Conservation (phyloP, 805 yeast species). For the Candida cerambycidarum region DNA sequence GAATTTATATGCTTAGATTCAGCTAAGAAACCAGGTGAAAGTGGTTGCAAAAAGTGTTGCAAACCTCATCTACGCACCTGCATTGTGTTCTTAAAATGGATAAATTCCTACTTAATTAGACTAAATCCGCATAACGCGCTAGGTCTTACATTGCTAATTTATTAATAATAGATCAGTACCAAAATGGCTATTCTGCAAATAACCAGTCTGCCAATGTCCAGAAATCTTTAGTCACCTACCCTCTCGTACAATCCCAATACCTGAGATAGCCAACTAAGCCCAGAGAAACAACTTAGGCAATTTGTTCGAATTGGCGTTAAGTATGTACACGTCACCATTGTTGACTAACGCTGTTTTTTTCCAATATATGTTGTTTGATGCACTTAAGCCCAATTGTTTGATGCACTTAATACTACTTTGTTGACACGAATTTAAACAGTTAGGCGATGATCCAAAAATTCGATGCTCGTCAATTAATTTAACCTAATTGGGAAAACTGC, state of each 20-base stretch:
- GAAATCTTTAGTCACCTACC: too few relatives aligned
- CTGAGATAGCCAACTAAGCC: too few relatives aligned
- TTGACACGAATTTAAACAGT: not conserved
- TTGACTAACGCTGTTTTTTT: not conserved
- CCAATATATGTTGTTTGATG: not conserved
- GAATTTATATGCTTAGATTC: too few relatives aligned
- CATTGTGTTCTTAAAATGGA: not conserved
- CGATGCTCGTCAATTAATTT: not conserved
- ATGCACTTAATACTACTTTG: not conserved
- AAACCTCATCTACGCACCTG: not conserved
- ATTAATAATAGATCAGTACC: too few relatives aligned
- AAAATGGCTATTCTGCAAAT: too few relatives aligned
- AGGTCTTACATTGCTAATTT: too few relatives aligned
- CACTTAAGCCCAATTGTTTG: not conserved
- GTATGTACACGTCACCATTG: not conserved
- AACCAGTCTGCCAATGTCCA: too few relatives aligned
- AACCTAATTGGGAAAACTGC: not conserved
- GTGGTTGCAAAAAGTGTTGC: constrained; percentile 1
- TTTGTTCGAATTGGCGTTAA: too few relatives aligned
- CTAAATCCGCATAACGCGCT: too few relatives aligned
- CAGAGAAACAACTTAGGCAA: too few relatives aligned
- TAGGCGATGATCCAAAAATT: not conserved
- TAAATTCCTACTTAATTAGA: not conserved
- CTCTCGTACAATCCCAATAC: too few relatives aligned
- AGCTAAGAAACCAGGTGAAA: too few relatives aligned